A percentile compares a stretch with the other conserved stretches of the same genome.
Evolutionary conservation across 768 basidiomycete species (phyloP).

Genomic region (Auriscalpium microsporum): DNA sequence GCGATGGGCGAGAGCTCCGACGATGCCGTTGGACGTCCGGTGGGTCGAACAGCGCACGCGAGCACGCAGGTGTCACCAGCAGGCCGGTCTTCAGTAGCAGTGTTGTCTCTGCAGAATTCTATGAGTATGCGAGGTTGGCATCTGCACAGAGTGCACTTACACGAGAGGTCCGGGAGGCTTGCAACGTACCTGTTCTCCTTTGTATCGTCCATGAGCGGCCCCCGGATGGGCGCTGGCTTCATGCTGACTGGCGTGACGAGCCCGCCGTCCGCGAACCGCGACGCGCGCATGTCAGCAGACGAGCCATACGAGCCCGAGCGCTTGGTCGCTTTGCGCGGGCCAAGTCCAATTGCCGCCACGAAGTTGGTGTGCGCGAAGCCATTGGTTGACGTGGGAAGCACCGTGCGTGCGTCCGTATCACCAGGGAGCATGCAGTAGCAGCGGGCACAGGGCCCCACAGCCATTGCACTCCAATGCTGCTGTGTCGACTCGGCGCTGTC

Average conservation of each 20-base stretch:
- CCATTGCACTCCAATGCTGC: too few relatives aligned
- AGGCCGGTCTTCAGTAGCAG: constrained; percentile 11
- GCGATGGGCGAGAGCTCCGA: constrained; percentile 67
- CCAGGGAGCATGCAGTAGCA: too few relatives aligned
- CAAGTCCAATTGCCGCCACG: too few relatives aligned
- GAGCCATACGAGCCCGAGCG: constrained; percentile 7
- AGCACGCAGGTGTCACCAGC: constrained; percentile 37
- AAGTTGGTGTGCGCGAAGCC: background rate
- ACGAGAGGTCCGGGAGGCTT: too few relatives aligned
- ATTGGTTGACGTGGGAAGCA: background rate
- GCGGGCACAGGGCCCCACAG: too few relatives aligned
- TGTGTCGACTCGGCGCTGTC: too few relatives aligned
- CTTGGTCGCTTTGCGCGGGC: constrained; percentile 2
- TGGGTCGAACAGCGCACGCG: constrained; percentile 30
- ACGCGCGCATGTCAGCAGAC: background rate
- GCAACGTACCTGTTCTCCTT: constrained; percentile 7
- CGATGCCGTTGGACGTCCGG: constrained; percentile 46
- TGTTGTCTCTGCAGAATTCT: background rate
- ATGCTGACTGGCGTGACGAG: too few relatives aligned
- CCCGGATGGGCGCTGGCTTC: background rate
- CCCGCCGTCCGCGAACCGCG: too few relatives aligned
- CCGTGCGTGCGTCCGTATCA: background rate
- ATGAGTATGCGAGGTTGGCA: too few relatives aligned
- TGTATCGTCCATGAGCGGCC: background rate
- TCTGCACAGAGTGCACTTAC: too few relatives aligned